phyloP scores from a whole-genome alignment of 805 yeast genomes.

The Kregervanrija delftensis region DNA sequence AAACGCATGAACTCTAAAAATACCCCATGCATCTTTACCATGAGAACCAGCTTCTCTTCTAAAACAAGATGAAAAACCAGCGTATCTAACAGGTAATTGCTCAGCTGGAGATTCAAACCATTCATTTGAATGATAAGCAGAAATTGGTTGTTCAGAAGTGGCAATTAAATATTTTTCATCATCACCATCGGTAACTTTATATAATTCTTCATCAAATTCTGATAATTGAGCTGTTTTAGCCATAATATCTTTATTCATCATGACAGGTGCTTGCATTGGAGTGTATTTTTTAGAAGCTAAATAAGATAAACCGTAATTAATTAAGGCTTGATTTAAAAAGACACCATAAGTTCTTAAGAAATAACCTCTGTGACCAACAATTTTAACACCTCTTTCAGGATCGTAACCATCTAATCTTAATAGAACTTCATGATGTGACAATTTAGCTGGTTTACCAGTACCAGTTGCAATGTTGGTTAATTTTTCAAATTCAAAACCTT shows the following conservation, averaged over 20 bases:
- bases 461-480: slow-evolving; percentile 67
- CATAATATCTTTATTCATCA: slow-evolving; percentile 99
- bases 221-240: slow-evolving; percentile 98
- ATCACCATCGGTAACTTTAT: slow-evolving; percentile 93
- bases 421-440: slow-evolving; percentile 93
- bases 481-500: slow-evolving; percentile 40
- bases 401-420: slow-evolving; percentile 96
- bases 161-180: slow-evolving; percentile 98
- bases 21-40: slow-evolving; percentile 99
- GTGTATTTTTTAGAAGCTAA: slow-evolving; percentile 67
- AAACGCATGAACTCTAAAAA: slow-evolving; percentile 96
- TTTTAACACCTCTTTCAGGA: slow-evolving; percentile 97
- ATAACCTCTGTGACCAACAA: slow-evolving; percentile 98
- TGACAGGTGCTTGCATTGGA: slow-evolving; percentile 96
- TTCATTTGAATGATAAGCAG: slow-evolving; percentile 94
- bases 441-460: slow-evolving; percentile 64
- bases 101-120: slow-evolving; percentile 98
- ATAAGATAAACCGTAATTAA: slow-evolving; percentile 89
- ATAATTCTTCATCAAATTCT: slow-evolving; percentile 95
- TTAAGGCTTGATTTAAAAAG: slow-evolving; percentile 94
- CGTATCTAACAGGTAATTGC: slow-evolving; percentile 94
- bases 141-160: slow-evolving; percentile 97
- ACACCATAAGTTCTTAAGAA: slow-evolving; percentile 94
- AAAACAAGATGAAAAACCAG: slow-evolving; percentile 98
- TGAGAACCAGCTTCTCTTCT: slow-evolving; percentile 99